A percentile compares a stretch with the other conserved stretches of the same genome.
These are phyloP conservation scores for Chaetomiaceae sp. DNA, from an alignment of 2,329 filamentous ascomycete genomes.

Conservation along the genomic window DNA sequence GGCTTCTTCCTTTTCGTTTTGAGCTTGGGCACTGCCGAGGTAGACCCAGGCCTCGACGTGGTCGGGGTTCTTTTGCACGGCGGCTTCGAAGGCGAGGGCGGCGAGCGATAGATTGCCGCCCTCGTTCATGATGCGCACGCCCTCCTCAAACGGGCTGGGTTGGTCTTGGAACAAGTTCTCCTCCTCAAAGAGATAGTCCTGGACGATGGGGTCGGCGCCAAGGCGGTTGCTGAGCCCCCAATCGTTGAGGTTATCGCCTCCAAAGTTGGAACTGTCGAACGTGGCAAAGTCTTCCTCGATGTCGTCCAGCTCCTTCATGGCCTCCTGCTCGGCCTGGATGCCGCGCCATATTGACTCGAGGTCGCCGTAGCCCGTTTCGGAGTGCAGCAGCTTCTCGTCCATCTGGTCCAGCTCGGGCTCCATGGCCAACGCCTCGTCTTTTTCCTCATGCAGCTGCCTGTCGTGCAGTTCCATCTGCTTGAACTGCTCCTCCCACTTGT, in stretches of 20 bases:
- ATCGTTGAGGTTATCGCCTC: conserved; percentile 48
- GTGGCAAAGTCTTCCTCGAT: conserved; percentile 61
- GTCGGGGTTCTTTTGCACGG: conserved; percentile 80
- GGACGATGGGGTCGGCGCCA: conserved; percentile 68
- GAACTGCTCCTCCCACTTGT: conserved; percentile 96
- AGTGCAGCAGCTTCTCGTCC: conserved; percentile 61
- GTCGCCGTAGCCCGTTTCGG: conserved; percentile 73
- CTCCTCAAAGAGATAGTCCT: conserved; percentile 91
- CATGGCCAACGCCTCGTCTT: conserved; percentile 65
- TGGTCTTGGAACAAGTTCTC: conserved; percentile 79
- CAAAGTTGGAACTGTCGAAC: conserved; percentile 53
- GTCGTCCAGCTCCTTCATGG: conserved; percentile 67
- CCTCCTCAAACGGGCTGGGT: conserved; percentile 85
- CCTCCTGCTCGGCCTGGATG: conserved; percentile 71
- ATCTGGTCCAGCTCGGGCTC: conserved; percentile 85
- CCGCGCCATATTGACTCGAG: conserved; percentile 88
- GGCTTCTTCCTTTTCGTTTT: conserved; percentile 97
- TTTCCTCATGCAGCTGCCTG: conserved; percentile 44
- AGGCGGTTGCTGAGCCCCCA: conserved; percentile 64
- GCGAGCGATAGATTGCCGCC: conserved; percentile 92
- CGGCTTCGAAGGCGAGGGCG: conserved; percentile 91
- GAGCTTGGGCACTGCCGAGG: conserved; percentile 86
- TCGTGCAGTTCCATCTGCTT: conserved; percentile 74
- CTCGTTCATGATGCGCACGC: conserved; percentile 85
- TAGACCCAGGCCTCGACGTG: conserved; percentile 93